A percentile compares a stretch with the other conserved stretches of the same genome.
Evolutionary conservation across 1,284 basidiomycete species (phyloP).

Genomic region (Papiliotrema laurentii): DNA sequence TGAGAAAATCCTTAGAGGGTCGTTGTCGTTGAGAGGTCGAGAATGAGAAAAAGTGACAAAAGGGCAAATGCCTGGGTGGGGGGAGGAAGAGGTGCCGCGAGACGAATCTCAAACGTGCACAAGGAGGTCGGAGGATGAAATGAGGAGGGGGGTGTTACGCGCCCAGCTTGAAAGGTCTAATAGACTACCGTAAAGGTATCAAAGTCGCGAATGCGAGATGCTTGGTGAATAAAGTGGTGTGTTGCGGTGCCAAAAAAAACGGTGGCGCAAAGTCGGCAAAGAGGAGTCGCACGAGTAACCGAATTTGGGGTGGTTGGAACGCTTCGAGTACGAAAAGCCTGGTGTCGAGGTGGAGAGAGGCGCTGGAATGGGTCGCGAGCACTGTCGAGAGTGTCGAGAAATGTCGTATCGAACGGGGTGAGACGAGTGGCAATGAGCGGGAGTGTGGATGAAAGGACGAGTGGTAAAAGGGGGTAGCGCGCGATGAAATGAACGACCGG

Average conservation of each 20-base stretch:
- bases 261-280: background rate
- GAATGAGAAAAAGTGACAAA: conserved; percentile 2
- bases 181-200: too few relatives aligned
- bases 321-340: conserved; percentile 48
- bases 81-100: conserved; percentile 41
- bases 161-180: conserved; percentile 35
- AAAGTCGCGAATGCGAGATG: too few relatives aligned
- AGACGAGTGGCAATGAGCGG: background rate
- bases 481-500: background rate
- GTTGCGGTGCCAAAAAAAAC: too few relatives aligned
- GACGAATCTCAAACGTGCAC: conserved; percentile 48
- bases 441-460: background rate
- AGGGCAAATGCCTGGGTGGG: background rate
- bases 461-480: background rate
- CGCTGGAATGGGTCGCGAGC: conserved; percentile 94
- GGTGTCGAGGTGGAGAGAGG: conserved; percentile 51
- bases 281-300: conserved; percentile 9
- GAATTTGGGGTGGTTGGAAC: too few relatives aligned
- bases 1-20: background rate
- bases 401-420: background rate
- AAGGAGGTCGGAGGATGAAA: conserved; percentile 42
- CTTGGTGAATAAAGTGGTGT: too few relatives aligned
- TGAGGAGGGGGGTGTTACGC: conserved; percentile 24
- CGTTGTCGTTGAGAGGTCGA: conserved; percentile 1
- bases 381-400: conserved; percentile 48